Evolutionary conservation across 805 yeast species (phyloP).

Genomic region (Dipodascus geniculatus): DNA sequence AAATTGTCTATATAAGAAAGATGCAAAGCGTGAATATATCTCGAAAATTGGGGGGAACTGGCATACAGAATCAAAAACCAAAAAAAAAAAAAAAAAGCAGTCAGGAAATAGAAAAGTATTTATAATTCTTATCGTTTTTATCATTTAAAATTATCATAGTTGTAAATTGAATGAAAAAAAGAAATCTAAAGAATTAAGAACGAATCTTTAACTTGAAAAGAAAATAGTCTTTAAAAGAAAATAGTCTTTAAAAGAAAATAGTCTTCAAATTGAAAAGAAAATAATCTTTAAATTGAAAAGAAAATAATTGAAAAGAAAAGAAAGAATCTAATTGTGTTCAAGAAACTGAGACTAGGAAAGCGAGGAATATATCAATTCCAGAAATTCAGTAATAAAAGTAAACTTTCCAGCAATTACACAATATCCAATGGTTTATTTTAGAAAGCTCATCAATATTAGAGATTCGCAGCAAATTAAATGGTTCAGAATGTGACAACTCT

Average conservation of each 20-base stretch:
- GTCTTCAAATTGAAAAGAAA: no score
- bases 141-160: no score
- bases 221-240: no score
- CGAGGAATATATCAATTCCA: not conserved
- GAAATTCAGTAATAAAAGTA: not conserved
- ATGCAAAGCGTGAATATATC: no score
- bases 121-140: not conserved
- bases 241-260: no score
- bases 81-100: not conserved
- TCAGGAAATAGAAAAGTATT: not conserved
- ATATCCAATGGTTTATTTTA: not conserved
- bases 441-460: not conserved
- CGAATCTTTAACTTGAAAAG: not conserved
- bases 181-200: not conserved
- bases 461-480: not conserved
- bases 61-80: no score
- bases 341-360: not conserved
- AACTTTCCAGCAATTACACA: not conserved
- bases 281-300: no score
- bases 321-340: not conserved
- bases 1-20: no score
- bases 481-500: not conserved
- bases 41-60: no score
- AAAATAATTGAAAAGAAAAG: not conserved
- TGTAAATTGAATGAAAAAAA: no score